These are phyloP conservation scores for Neocatenulostroma microsporum DNA, from an alignment of 2,329 filamentous ascomycete genomes.

Conservation along the genomic window DNA sequence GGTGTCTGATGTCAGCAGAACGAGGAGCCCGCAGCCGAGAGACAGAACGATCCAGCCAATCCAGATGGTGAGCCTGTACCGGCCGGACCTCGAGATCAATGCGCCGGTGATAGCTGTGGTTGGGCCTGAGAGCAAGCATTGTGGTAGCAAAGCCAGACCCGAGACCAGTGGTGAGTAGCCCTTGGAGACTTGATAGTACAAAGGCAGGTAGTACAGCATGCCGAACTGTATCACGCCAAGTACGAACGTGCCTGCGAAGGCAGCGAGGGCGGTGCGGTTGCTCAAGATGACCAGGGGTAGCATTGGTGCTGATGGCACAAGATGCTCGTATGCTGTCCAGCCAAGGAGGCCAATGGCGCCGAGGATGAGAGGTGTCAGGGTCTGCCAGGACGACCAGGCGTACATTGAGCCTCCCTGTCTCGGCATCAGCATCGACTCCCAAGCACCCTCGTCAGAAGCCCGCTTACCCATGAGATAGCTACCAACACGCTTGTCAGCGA, in stretches of 20 bases:
- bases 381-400: neutral
- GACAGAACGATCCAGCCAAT: slow-evolving; percentile 54
- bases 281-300: neutral
- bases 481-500: neutral
- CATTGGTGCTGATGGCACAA: neutral
- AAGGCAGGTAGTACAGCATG: slow-evolving; percentile 26
- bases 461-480: neutral
- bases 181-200: slow-evolving; percentile 36
- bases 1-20: slow-evolving; percentile 44
- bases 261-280: neutral
- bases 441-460: no score
- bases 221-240: slow-evolving; percentile 1
- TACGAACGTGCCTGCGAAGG: neutral
- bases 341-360: neutral
- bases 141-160: slow-evolving; percentile 25
- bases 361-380: neutral
- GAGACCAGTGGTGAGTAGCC: slow-evolving; percentile 31
- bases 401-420: neutral
- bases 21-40: slow-evolving; percentile 50
- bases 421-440: no score
- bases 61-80: slow-evolving; percentile 55
- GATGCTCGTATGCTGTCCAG: neutral
- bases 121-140: slow-evolving; percentile 22
- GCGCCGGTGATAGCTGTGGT: slow-evolving; percentile 52
- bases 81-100: slow-evolving; percentile 48